Evolutionary conservation across 139 green algal species (phyloP), one percentile per base, ranked within the genome.

Genomic region (Coelastrella sp.): DNA sequence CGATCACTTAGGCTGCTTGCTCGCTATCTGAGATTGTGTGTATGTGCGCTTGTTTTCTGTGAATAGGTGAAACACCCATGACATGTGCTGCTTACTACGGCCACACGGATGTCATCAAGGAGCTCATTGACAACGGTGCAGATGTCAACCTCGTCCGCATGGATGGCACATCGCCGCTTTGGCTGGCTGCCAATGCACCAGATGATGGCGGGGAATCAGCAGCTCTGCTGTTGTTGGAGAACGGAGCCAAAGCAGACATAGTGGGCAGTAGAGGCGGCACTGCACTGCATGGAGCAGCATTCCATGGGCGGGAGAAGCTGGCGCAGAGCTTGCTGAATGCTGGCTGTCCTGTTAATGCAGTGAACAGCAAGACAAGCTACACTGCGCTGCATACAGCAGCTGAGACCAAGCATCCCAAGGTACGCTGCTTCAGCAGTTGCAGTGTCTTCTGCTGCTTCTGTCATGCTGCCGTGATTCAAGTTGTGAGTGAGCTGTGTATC

Each of bases 321-420:
- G 75, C 53, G n/a, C 27, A 60, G 34, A n/a, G 35, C 2, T 25
- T 82, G 51, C 37, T 82, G 6, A 60, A 60, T 13, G 75, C 75
- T 27, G 75, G 75, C 5, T 82, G 75, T 32, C 75, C 75, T 17
- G 75, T 82, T 25, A 82, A 82, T 37, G 75, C 75, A n/a, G 75
- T 82, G 23, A 82, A 82, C 75, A 69, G 53, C 51, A 82, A 82
- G 75, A 82, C 75, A 1, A 82, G 75, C 75, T 82, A 82, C 53
- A 82, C 75, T 4, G 75, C 75, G n/a, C 75, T 82, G 75, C 75
- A 82, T 23, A 82, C 75, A 37, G 75, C 75, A 15, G 75, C 75
- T 17, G 75, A 82, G 75, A 82, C 75, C 32, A 82, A 82, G 53
- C 75, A 82, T 23, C 75, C 75, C 4, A 82, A 82, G 75, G 75